Percentiles rank a stretch among this genome's conserved stretches.
Conservation (phyloP, 306 rosid species). For the Morella rubra region DNA sequence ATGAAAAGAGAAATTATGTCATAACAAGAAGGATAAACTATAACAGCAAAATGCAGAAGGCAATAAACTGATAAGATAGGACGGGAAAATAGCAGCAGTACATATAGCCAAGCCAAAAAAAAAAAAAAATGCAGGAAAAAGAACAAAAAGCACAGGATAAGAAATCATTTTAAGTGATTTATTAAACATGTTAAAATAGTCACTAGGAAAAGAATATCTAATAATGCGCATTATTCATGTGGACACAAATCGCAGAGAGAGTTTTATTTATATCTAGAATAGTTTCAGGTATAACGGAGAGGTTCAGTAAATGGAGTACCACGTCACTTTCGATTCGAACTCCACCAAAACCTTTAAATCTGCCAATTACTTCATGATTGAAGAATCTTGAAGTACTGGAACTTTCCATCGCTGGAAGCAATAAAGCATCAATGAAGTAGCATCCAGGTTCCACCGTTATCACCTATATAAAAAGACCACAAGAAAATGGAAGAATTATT, state of each 20-base stretch:
- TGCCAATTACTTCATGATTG: conserved; percentile 52
- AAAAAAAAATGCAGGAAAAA: neutral
- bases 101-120: too few relatives aligned
- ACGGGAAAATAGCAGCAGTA: neutral
- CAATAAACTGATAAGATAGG: neutral
- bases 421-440: conserved; percentile 85
- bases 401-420: conserved; percentile 63
- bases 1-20: conserved; percentile 9
- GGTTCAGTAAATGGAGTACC: conserved; percentile 22
- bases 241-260: conserved; percentile 9
- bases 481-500: conserved; percentile 3
- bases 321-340: conserved; percentile 15
- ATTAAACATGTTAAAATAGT: neutral
- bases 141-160: neutral
- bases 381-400: conserved; percentile 62
- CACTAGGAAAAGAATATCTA: too few relatives aligned
- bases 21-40: neutral
- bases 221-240: neutral
- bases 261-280: too few relatives aligned
- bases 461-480: conserved; percentile 47
- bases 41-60: neutral
- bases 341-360: conserved; percentile 72
- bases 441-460: conserved; percentile 96
- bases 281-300: conserved; percentile 6
- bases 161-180: neutral